Base-by-base conservation (phyloP, 805 yeast genomes). In the Starmerella vitae region DNA sequence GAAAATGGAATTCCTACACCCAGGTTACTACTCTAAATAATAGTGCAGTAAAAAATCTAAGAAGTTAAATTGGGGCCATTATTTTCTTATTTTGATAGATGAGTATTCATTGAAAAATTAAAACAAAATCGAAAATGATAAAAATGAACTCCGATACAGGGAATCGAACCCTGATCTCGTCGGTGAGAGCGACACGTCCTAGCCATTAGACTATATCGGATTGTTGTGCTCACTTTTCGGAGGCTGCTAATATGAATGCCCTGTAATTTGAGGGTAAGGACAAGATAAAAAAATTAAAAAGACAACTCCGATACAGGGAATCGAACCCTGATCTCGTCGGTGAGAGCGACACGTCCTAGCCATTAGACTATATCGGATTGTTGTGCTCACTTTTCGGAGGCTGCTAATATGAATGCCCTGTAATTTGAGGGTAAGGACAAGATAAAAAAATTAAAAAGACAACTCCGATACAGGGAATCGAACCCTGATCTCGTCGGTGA, bases 1-100 rank as follows among this genome's bases (percentile, higher is more conserved):
- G 55, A 81, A 81, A 62, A 74, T 91, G 74, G 85, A 80, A 60
- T 91, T 59, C 58, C 65, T 91, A 51, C 84, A 81, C 67, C 97
- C 97, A 9, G 93, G 86, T 6, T 43, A 47, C 38, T 46, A 44
- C 18, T 5, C 22, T 27, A n/a, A n/a, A 9, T 27, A 27, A 6
- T n/a, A n/a, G n/a, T n/a, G n/a, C n/a, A n/a, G 27, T 13, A 24
- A 24, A 24, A 24, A 8, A 24, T 13, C 27, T 24, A 9, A 9
- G n/a, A n/a, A n/a, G 12, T 22, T 22, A 22, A 22, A 12, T 22
- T 8, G 7, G 12, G 26, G 26, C 26, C 26, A 12, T 22, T 22
- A 22, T 22, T 22, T 12, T 7, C 10, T 22, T 12, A 22, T 12
- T 22, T 12, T 8, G 10, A 12, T 22, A 22, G 26, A 12, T 12